phyloP scores from a whole-genome alignment of 192 early-diverging fungal species.

The Coemansia sp. region DNA sequence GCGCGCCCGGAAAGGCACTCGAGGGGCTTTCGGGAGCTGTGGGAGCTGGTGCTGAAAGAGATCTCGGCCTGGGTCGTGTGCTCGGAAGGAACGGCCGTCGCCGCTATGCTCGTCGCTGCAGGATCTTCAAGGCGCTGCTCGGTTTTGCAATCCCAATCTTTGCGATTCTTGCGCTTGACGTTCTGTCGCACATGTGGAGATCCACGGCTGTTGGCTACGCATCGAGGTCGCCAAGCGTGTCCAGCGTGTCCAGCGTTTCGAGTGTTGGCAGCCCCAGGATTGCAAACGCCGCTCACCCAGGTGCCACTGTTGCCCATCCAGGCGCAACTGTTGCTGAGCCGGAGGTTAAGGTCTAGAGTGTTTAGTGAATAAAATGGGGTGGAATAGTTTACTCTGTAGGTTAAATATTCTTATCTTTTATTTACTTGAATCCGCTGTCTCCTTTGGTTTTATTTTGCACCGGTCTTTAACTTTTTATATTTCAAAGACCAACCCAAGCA shows the following conservation, averaged over 20 bases:
- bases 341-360: slow-evolving; percentile 50
- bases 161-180: slow-evolving; percentile 41
- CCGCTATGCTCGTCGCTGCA: slow-evolving; percentile 42
- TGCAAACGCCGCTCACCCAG: slow-evolving; percentile 19
- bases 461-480: too few species aligned
- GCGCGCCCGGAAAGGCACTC: slow-evolving; percentile 30
- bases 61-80: slow-evolving; percentile 22
- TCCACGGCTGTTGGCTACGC: slow-evolving; percentile 4
- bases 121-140: slow-evolving; percentile 48
- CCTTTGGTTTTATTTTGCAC: too few species aligned
- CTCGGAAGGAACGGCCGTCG: slow-evolving; percentile 37
- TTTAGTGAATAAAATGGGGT: too few species aligned
- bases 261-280: slow-evolving; percentile 31
- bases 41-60: neutral
- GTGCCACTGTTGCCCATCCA: slow-evolving; percentile 10
- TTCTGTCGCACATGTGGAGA: slow-evolving; percentile 43
- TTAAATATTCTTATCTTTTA: too few species aligned
- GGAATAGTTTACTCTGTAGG: too few species aligned
- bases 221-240: slow-evolving; percentile 26
- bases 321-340: slow-evolving; percentile 19
- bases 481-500: too few species aligned
- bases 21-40: slow-evolving; percentile 7
- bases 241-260: slow-evolving; percentile 33
- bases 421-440: too few species aligned
- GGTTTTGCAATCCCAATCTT: slow-evolving; percentile 51